Percentiles rank a stretch among this genome's conserved stretches.
phyloP scores from a whole-genome alignment of 2,329 filamentous ascomycete genomes.

The Pochonia chlamydosporia region DNA sequence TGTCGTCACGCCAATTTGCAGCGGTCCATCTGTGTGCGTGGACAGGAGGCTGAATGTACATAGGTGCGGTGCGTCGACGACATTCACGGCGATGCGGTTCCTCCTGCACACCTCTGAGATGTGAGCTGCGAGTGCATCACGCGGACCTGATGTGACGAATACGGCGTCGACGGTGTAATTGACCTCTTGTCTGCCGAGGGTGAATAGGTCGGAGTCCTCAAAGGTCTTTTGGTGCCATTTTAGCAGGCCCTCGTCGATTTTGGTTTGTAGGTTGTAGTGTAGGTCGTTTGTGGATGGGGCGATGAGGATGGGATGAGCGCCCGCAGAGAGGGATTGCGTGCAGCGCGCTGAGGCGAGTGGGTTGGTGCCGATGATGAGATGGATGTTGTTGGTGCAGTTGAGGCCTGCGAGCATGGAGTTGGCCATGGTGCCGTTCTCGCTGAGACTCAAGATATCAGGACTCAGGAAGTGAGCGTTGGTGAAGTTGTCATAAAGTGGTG shows the following conservation, averaged over 20 bases:
- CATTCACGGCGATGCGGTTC: slow-evolving; percentile 86
- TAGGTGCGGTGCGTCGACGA: slow-evolving; percentile 77
- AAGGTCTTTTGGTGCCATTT: slow-evolving; percentile 63
- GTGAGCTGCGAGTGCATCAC: slow-evolving; percentile 43
- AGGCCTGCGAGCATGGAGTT: slow-evolving; percentile 59
- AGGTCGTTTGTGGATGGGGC: slow-evolving; percentile 58
- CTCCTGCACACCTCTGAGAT: slow-evolving; percentile 72
- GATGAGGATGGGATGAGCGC: slow-evolving; percentile 75
- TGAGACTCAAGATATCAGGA: not conserved
- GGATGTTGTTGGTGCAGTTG: slow-evolving; percentile 64
- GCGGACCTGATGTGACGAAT: slow-evolving; percentile 66
- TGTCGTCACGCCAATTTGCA: slow-evolving; percentile 93
- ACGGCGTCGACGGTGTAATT: slow-evolving; percentile 80
- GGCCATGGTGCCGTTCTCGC: slow-evolving; percentile 28
- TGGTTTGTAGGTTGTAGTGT: slow-evolving; percentile 53
- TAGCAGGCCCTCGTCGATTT: slow-evolving; percentile 61
- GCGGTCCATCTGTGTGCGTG: slow-evolving; percentile 80
- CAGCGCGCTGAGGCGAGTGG: slow-evolving; percentile 83
- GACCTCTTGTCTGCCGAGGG: slow-evolving; percentile 74
- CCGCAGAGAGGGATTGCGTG: slow-evolving; percentile 71
- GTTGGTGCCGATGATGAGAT: slow-evolving; percentile 82
- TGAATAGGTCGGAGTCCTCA: slow-evolving; percentile 63
- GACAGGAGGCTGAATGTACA: slow-evolving; percentile 89
- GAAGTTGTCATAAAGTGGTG: not conserved
- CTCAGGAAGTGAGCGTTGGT: not conserved